Conservation (phyloP, 2,329 filamentous ascomycete species). For the Dendrostoma leiphaemia region DNA sequence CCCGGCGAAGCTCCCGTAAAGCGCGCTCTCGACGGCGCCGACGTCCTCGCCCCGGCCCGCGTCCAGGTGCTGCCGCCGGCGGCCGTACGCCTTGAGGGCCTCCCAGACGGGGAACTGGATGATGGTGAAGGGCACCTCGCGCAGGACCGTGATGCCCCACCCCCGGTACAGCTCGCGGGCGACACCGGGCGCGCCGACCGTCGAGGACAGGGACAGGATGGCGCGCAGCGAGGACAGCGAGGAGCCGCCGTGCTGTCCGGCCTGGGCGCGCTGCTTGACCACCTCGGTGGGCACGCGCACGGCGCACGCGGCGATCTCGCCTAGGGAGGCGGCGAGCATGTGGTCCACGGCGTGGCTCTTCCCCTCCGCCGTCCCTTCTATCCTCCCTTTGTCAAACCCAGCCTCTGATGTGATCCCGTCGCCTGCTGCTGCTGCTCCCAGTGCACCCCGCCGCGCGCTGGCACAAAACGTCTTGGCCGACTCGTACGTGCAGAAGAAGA, state of each 20-base stretch:
- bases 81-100: conserved; percentile 71
- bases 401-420: not conserved
- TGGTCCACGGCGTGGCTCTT: conserved; percentile 47
- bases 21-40: conserved; percentile 72
- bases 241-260: conserved; percentile 72
- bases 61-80: conserved; percentile 29
- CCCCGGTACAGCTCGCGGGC: conserved; percentile 87
- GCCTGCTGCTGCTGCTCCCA: not conserved
- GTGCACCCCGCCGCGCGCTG: not conserved
- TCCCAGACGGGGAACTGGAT: conserved; percentile 99
- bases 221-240: conserved; percentile 65
- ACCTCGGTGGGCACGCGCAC: conserved; percentile 95
- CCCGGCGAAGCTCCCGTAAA: conserved; percentile 82
- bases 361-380: conserved; percentile 19
- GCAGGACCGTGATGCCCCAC: conserved; percentile 87
- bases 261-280: conserved; percentile 94
- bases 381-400: conserved; percentile 18
- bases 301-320: conserved; percentile 89
- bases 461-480: conserved; percentile 59
- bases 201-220: conserved; percentile 57
- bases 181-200: conserved; percentile 54
- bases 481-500: conserved; percentile 98
- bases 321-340: conserved; percentile 81
- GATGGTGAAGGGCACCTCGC: conserved; percentile 95
- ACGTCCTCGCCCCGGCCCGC: conserved; percentile 41